Percentiles rank a stretch among this genome's conserved stretches.
These are phyloP conservation scores for Colletotrichum orchidophilum DNA, from an alignment of 2,329 filamentous ascomycete genomes.

Conservation along the genomic window DNA sequence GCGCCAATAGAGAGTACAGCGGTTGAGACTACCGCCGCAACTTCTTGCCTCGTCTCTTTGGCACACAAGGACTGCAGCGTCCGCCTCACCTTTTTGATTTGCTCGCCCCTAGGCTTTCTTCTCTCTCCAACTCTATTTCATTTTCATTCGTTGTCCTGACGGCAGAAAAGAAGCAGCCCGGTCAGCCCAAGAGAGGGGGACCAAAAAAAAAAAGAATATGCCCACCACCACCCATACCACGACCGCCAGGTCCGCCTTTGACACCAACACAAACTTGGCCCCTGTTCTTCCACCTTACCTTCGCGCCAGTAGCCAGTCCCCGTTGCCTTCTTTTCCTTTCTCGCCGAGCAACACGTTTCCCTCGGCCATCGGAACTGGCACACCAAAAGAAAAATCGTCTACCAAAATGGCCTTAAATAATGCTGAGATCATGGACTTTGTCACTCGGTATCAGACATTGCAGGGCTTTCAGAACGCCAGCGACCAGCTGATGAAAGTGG, in stretches of 20 bases:
- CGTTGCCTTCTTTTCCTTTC: slow-evolving; percentile 5
- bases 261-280: slow-evolving; percentile 7
- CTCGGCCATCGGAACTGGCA: slow-evolving; percentile 11
- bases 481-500: slow-evolving; percentile 59
- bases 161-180: not conserved
- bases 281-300: slow-evolving; percentile 22
- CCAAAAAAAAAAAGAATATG: not conserved
- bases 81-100: slow-evolving; percentile 9
- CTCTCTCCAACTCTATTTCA: not conserved
- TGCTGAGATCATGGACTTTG: slow-evolving; percentile 53
- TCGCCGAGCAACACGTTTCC: slow-evolving; percentile 11
- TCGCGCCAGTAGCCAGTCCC: slow-evolving; percentile 11
- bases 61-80: not conserved
- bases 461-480: slow-evolving; percentile 51
- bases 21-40: not conserved
- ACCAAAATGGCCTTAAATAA: slow-evolving; percentile 39
- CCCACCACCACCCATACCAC: slow-evolving; percentile 20
- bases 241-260: slow-evolving; percentile 7
- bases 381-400: slow-evolving; percentile 5
- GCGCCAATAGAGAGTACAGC: slow-evolving; percentile 28
- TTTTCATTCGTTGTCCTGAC: not conserved
- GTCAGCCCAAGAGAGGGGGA: not conserved
- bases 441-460: slow-evolving; percentile 56
- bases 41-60: slow-evolving; percentile 3
- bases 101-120: not conserved